These are phyloP conservation scores for Sphagnum contortum DNA, from an alignment of 225 moss, liverwort and hornwort species.

Conservation along the genomic window DNA sequence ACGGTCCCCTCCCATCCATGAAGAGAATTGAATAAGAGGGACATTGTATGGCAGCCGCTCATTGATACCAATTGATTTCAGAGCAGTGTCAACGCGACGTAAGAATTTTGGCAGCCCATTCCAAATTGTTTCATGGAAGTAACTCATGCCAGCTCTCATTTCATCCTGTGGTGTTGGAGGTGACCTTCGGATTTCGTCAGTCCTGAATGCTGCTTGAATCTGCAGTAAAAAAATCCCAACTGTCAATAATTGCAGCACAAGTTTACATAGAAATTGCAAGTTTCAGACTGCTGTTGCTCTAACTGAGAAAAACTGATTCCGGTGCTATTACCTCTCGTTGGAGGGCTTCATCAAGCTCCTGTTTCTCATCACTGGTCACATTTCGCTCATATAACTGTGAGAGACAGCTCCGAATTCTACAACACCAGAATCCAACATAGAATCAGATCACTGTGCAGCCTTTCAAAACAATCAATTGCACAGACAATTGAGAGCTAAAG, in stretches of 20 bases:
- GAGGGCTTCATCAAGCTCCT: conserved; percentile 6
- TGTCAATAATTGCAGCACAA: too few relatives aligned
- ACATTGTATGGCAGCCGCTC: conserved; percentile 55
- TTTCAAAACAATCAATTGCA: too few relatives aligned
- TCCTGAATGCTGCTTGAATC: conserved; percentile 72
- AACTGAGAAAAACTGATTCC: too few relatives aligned
- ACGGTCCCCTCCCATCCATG: conserved; percentile 73
- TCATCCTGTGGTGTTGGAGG: conserved; percentile 66
- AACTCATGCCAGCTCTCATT: conserved; percentile 66
- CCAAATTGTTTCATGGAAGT: conserved; percentile 68
- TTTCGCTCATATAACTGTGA: too few relatives aligned
- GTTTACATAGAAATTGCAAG: too few relatives aligned
- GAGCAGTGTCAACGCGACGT: conserved; percentile 60
- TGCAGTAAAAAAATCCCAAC: conserved; percentile 3
- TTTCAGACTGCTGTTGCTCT: too few relatives aligned
- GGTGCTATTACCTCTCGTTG: neutral
- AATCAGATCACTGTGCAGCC: too few relatives aligned
- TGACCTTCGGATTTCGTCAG: conserved; percentile 55
- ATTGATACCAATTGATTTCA: conserved; percentile 47
- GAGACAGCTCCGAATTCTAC: too few relatives aligned
- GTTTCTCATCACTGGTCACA: conserved; percentile 3
- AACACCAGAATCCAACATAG: too few relatives aligned
- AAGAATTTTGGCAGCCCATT: conserved; percentile 53
- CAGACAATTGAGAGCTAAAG: too few relatives aligned
- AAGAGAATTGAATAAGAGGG: conserved; percentile 57